Percentiles rank a stretch among this genome's conserved stretches.
Evolutionary conservation across 1,284 basidiomycete species (phyloP).

Genomic region (Caloboletus inedulis): DNA sequence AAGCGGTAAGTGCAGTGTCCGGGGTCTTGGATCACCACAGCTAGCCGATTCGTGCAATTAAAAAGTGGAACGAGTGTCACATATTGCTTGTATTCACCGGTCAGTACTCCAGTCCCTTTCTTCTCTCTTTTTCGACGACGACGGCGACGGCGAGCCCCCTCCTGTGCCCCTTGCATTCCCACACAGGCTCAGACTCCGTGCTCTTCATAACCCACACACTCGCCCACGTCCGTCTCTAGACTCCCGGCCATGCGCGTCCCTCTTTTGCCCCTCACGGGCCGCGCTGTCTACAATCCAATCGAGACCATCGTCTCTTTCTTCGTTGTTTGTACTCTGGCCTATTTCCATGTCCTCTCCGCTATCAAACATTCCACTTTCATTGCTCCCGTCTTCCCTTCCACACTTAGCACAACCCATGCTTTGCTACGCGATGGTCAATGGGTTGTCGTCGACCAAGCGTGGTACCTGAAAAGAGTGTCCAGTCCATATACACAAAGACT

Average conservation of each 20-base stretch:
- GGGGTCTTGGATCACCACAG: conserved; percentile 17
- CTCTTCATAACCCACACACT: background rate
- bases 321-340: conserved; percentile 83
- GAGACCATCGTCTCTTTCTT: conserved; percentile 89
- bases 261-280: conserved; percentile 58
- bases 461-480: conserved; percentile 40
- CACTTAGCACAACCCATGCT: conserved; percentile 53
- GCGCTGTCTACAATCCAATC: conserved; percentile 65
- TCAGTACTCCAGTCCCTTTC: background rate
- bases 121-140: background rate
- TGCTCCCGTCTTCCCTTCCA: conserved; percentile 46
- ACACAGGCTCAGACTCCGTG: background rate
- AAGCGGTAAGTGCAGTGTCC: conserved; percentile 18
- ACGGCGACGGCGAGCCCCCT: background rate
- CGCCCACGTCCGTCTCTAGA: background rate
- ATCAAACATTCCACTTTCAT: conserved; percentile 77
- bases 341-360: conserved; percentile 87
- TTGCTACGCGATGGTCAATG: conserved; percentile 52
- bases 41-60: conserved; percentile 19
- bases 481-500: conserved; percentile 37
- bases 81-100: background rate
- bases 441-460: conserved; percentile 55
- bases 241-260: conserved; percentile 47
- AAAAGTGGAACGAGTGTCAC: conserved; percentile 31
- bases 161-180: background rate